Base-by-base conservation (phyloP, 1,284 basidiomycete genomes). In the Fistulina hepatica region DNA sequence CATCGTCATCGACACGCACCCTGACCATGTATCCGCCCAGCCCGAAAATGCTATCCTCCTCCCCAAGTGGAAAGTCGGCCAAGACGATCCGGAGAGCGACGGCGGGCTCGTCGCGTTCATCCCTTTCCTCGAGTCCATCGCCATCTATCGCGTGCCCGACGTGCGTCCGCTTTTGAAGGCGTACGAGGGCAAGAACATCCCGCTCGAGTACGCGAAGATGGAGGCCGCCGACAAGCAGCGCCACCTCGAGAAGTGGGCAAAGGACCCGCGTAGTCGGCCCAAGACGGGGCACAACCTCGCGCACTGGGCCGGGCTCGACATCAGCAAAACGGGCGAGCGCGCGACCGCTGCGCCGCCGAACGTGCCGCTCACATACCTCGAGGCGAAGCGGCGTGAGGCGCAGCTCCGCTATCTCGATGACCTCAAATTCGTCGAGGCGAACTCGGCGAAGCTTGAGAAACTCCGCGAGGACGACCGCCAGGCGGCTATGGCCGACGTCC, bases 51-150 rank as follows among this genome's bases (percentile, higher is more conserved):
- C 88, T 0, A 70, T 97, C 45, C 63, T 92, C 33, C 52, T 97
- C 31, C 77, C 82, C 12, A 81, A 81, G 44, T 99, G 95, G 95
- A 77, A 80, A 6, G 93, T 92, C 7, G 17, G 27, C 27, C 6
- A 7, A 9, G 24, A 25, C n/a, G n/a, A n/a, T n/a, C n/a, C n/a
- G n/a, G n/a, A n/a, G n/a, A n/a, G n/a, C n/a, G 90, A 94, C 57
- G 76, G 66, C 48, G 90, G 88, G 1, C 73, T 98, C 15, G 58
- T 98, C 9, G 83, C 81, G 9, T 71, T 97, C 65, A 91, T 99
- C 47, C 93, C 94, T 0, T 97, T 97, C 79, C 73, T 98, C 6
- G 94, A 98, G 65, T 91, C 89, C 5, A 82, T 93, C 43, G 88
- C 76, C 1, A 91, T 93, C 46, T 91, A 86, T 62, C 79, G 77